Evolutionary conservation across 768 basidiomycete species (phyloP), one percentile per base, ranked within the genome.

Genomic region (Russula dissimulans): DNA sequence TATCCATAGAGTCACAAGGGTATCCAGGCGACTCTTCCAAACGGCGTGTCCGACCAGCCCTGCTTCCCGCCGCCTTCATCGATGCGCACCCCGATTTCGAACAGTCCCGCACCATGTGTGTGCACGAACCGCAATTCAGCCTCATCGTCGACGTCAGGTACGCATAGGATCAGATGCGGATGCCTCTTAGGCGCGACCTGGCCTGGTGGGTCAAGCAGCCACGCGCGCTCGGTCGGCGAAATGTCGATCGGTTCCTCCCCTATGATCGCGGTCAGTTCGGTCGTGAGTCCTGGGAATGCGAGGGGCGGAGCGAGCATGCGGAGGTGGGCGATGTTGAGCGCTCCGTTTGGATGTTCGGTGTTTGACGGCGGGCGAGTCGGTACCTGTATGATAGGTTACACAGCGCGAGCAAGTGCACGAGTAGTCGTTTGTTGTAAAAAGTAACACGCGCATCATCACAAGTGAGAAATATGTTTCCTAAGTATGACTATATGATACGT

Each of bases 261-360:
- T 26, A 26, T 26, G 22, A 26, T 2, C 22, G 22, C 22, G 22
- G 22, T 26, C 22, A 88, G 66, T 53, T 81, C 74, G 22, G 70
- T 69, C 15, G 71, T 67, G 3, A 77, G 56, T 0, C 57, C 56
- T 0, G 57, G 56, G 52, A 83, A 74, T 12, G 65, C 69, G 15
- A 65, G 60, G 0, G 56, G 44, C 2, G 70, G 54, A 0, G 73
- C 74, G 22, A 83, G 69, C 11, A 86, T 51, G 17, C 73, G 74
- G 49, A 88, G 63, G 57, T 79, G 71, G 0, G 81, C 76, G 42
- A 88, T 68, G 1, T 84, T 81, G 0, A 50, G 69, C 1, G 79
- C 79, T 5, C 71, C 75, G 6, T 77, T 83, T 0, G 80, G 75
- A 66, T 88, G 86, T 26, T 26, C 22, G 22, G 22, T 26, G 22